These are phyloP conservation scores for Ceratonia siliqua DNA, from an alignment of 306 rosid genomes.

Conservation along the genomic window DNA sequence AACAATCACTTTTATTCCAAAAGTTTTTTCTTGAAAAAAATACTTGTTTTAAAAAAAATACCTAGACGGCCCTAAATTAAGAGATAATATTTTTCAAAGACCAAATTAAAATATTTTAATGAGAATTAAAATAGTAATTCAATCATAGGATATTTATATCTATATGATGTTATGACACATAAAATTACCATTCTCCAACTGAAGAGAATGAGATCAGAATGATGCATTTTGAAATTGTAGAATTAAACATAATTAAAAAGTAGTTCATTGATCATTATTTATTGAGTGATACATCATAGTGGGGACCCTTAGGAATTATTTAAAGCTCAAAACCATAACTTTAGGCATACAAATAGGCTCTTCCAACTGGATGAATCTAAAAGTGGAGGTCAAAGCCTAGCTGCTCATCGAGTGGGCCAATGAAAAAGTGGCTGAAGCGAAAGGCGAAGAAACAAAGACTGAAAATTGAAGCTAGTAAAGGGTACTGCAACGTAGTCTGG, in stretches of 20 bases:
- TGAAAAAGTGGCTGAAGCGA: constrained; percentile 28
- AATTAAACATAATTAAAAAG: not conserved
- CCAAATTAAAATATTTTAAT: too few species aligned
- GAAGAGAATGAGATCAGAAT: not conserved
- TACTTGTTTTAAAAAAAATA: too few species aligned
- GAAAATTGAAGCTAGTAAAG: constrained; percentile 36
- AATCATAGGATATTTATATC: not conserved
- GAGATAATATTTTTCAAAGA: too few species aligned
- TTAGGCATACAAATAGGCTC: constrained; percentile 27
- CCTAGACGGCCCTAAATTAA: too few species aligned
- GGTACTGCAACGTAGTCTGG: constrained; percentile 29
- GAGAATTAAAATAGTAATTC: too few species aligned
- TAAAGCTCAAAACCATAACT: constrained; percentile 4
- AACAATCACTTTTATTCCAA: too few species aligned
- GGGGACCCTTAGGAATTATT: constrained; percentile 3
- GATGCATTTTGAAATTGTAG: not conserved
- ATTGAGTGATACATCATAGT: not conserved
- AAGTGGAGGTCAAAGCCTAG: constrained; percentile 46
- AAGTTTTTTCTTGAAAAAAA: too few species aligned
- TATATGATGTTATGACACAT: not conserved
- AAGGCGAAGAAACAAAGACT: constrained; percentile 3
- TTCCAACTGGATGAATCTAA: constrained; percentile 31
- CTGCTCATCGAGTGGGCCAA: constrained; percentile 29
- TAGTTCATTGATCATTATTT: not conserved
- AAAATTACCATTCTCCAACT: not conserved